A percentile compares a stretch with the other conserved stretches of the same genome.
Conservation (phyloP, 345 rosid genomes). For the Melaleuca quinquenervia region DNA sequence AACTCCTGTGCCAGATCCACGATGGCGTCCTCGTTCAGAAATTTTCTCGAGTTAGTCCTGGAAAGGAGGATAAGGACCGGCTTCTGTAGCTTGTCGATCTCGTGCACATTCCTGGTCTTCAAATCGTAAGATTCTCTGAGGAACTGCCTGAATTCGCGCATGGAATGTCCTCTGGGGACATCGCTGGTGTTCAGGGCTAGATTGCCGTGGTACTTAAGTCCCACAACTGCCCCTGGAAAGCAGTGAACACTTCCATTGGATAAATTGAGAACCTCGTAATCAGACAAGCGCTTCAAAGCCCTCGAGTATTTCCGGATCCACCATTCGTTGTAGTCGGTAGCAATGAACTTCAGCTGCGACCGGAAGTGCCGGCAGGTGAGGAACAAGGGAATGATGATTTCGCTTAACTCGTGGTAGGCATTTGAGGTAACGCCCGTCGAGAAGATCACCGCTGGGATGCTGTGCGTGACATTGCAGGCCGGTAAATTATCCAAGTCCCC, state of each 20-base stretch:
- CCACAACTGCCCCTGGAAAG: neutral
- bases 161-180: neutral
- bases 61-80: constrained; percentile 24
- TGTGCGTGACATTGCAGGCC: neutral
- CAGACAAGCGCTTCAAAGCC: neutral
- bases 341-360: neutral
- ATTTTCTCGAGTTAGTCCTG: constrained; percentile 11
- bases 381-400: constrained; percentile 3
- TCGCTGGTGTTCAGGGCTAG: neutral
- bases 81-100: neutral
- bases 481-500: neutral
- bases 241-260: neutral
- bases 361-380: neutral
- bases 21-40: constrained; percentile 20
- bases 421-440: neutral
- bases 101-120: neutral
- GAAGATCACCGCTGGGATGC: neutral
- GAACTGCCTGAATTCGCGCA: neutral
- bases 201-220: constrained; percentile 4
- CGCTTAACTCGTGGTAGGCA: neutral
- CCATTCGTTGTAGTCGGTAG: neutral
- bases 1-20: constrained; percentile 15
- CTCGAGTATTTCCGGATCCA: neutral
- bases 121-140: neutral
- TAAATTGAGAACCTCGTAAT: neutral